Base-by-base conservation (phyloP, 805 yeast species). In the Teunomyces aglyptinius region DNA sequence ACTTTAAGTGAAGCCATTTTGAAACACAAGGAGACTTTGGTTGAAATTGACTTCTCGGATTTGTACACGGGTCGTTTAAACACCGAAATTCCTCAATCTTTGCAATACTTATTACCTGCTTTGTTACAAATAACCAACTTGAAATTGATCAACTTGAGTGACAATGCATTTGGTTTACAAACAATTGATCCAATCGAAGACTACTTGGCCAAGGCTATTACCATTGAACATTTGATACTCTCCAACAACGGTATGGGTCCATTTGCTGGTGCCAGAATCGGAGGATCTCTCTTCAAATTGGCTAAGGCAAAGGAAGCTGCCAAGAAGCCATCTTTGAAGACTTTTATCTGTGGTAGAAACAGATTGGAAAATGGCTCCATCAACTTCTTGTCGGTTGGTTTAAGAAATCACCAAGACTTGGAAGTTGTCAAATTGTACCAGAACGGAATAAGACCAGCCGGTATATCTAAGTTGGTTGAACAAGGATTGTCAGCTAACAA, bases 231-330 rank as follows among this genome's bases (percentile, higher is more conserved):
- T 63, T 78, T 94, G 65, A 83, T 89, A 54, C 75, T 94, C 51
- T 85, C 97, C 40, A 94, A 94, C 70, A 94, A 94, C 65, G 99
- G 99, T 46, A 85, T 94, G 82, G 99, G 99, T 29, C 99, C 99
- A 20, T 86, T 86, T 64, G 96, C 98, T 0, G 99, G 99, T 58
- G 85, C 92, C 47, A 81, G 96, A 64, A 87, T 94, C 51, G 99
- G 97, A 49, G 82, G 82, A 57, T 88, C 96, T 3, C 78, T 94
- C 40, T 88, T 75, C 69, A 76, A 78, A 55, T 77, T 92, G 53
- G 82, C 94, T 16, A 65, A 64, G 43, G 84, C 83, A 47, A 90
- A 90, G 68, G 64, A 72, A 52, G 63, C 65, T n/a, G 68, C 70
- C 35, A 72, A 77, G 18, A 69, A 79, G 45, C 68, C 73, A 27